phyloP scores from a whole-genome alignment of 768 basidiomycete species.

The Collybia mongolica region DNA sequence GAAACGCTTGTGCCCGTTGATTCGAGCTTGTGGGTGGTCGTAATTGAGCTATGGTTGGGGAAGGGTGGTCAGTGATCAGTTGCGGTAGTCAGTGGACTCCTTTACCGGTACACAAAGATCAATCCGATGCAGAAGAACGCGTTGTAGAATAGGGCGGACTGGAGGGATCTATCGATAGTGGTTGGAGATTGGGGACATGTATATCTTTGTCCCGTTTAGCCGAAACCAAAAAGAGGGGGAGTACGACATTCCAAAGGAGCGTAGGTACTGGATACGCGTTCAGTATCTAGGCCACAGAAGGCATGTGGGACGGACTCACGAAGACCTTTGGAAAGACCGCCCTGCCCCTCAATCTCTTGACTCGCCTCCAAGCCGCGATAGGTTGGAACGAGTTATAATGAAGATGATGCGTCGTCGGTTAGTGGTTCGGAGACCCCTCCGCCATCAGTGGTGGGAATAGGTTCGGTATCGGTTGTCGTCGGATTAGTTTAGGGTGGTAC shows the following conservation, averaged over 20 bases:
- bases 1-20: conserved; percentile 38
- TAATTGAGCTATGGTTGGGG: conserved; percentile 41
- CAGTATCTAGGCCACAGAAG: neutral
- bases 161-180: conserved; percentile 1
- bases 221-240: conserved; percentile 1
- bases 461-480: neutral
- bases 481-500: conserved; percentile 13
- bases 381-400: neutral
- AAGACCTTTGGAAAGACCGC: conserved; percentile 14
- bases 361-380: too few species aligned
- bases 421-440: neutral
- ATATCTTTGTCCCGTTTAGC: conserved; percentile 4
- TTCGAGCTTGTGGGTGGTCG: conserved; percentile 54
- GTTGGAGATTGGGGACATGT: conserved; percentile 20
- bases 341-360: conserved; percentile 7
- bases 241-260: conserved; percentile 3
- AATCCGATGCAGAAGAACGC: conserved; percentile 12
- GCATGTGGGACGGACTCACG: conserved; percentile 6
- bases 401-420: neutral
- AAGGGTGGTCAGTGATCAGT: neutral
- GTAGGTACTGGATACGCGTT: conserved; percentile 10
- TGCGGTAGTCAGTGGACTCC: neutral
- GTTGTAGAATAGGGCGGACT: conserved; percentile 6
- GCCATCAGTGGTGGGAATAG: neutral
- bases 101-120: conserved; percentile 18